Evolutionary conservation across 148 eudicot species (phyloP), one percentile per base, ranked within the genome.

Genomic region (Gaultheria prostrata): DNA sequence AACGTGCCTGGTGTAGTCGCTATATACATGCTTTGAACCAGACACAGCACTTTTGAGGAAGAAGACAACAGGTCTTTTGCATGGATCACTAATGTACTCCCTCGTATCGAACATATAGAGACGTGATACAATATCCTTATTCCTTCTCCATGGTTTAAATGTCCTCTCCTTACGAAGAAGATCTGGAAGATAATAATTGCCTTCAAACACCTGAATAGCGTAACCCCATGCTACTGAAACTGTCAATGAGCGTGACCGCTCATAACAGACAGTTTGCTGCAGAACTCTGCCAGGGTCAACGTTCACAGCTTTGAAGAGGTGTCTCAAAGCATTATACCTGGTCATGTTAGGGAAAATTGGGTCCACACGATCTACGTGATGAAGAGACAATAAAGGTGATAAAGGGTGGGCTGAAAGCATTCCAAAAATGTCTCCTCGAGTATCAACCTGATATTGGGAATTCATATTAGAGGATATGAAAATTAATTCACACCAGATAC

Each of bases 81-180:
- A 94, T 49, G 84, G 88, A 85, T 93, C 88, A 3, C 65, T 83
- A 45, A 89, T 83, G 70, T 79, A 85, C 28, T 89, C 97, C 83
- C 91, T 91, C 30, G 91, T 90, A 75, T 93, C 90, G 49, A 94
- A 85, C 77, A 90, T 80, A 84, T 86, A 93, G 21, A 84, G 84
- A 43, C 83, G 81, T 24, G 89, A 77, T 7, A 78, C 71, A 57
- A 82, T 80, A 65, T 80, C 69, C 72, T 86, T 87, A 24, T 90
- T 86, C 84, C 98, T 90, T 82, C 87, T 92, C 98, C 97, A 94
- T 56, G 97, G 93, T 24, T 78, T 88, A 89, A 94, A 94, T 59
- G 91, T 91, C 82, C 91, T 89, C 83, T 86, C 89, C 83, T 83
- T 50, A 8, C 87, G 83, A 78, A 93, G 86, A 54, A 94, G 86